Conservation (phyloP, 2,329 filamentous ascomycete species). For the Cordyceps cicadae region DNA sequence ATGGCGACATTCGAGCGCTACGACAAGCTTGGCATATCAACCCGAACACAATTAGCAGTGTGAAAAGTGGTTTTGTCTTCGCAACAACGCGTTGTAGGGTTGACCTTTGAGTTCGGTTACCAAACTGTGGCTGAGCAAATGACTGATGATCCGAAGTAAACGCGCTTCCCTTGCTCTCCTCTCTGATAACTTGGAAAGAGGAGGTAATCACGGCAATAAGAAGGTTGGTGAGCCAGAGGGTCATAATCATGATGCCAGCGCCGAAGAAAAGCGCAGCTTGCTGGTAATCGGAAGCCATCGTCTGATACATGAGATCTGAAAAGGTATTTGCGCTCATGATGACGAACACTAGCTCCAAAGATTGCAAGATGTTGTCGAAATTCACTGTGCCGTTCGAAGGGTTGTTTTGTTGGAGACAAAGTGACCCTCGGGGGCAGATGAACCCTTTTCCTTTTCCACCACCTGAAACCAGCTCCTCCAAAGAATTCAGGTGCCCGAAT, state of each 20-base stretch:
- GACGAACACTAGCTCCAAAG: slow-evolving; percentile 89
- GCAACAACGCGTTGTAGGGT: slow-evolving; percentile 63
- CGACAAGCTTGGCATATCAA: slow-evolving; percentile 71
- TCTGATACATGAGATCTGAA: slow-evolving; percentile 88
- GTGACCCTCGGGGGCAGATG: slow-evolving; percentile 73
- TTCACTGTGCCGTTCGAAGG: slow-evolving; percentile 81
- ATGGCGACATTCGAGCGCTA: slow-evolving; percentile 64
- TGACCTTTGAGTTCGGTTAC: slow-evolving; percentile 32
- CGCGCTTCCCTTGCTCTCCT: slow-evolving; percentile 89
- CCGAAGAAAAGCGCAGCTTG: slow-evolving; percentile 72
- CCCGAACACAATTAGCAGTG: slow-evolving; percentile 69
- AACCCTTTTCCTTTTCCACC: slow-evolving; percentile 65
- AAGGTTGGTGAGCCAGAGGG: slow-evolving; percentile 93
- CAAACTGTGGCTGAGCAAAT: slow-evolving; percentile 27
- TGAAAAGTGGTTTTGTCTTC: slow-evolving; percentile 69
- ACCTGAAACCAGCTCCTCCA: slow-evolving; percentile 42
- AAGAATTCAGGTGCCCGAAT: slow-evolving; percentile 25
- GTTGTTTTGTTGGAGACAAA: slow-evolving; percentile 71
- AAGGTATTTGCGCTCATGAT: slow-evolving; percentile 99
- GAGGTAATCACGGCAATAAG: slow-evolving; percentile 95
- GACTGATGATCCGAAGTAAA: slow-evolving; percentile 68
- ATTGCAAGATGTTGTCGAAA: slow-evolving; percentile 92
- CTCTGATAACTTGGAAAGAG: slow-evolving; percentile 94
- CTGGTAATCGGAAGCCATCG: slow-evolving; percentile 85
- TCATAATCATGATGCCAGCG: slow-evolving; percentile 77